Percentiles rank a stretch among this genome's conserved stretches.
Evolutionary conservation across 768 basidiomycete species (phyloP).

Genomic region (Tylopilus felleus): DNA sequence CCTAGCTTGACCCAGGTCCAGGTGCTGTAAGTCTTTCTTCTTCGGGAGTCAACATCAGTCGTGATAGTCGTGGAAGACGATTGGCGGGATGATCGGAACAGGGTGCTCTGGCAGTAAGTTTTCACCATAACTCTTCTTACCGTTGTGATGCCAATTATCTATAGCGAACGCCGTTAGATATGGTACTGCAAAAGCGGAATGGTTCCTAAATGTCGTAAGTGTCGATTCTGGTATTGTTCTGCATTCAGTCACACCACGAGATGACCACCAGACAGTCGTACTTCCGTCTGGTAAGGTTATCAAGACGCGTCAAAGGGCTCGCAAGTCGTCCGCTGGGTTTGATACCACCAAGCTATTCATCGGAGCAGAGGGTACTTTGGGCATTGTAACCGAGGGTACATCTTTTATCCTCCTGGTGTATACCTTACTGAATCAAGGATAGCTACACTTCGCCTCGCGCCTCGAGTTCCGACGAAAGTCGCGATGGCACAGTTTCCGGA

Average conservation of each 20-base stretch:
- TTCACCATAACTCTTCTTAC: not conserved
- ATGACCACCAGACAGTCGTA: conserved; percentile 62
- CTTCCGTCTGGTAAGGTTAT: conserved; percentile 83
- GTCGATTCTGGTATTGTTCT: not conserved
- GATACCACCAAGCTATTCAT: conserved; percentile 87
- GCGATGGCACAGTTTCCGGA: conserved; percentile 85
- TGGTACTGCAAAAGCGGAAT: conserved; percentile 84
- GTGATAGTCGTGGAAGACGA: conserved; percentile 46
- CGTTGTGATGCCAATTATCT: not conserved
- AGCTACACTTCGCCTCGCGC: conserved; percentile 83
- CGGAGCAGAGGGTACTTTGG: conserved; percentile 86
- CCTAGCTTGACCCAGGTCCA: conserved; percentile 67
- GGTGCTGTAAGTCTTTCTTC: conserved; percentile 49
- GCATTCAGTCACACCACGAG: not conserved
- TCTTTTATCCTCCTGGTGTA: not conserved
- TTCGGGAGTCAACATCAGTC: not conserved
- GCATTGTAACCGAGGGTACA: conserved; percentile 82
- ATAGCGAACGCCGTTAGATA: conserved; percentile 80
- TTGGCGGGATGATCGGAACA: conserved; percentile 87
- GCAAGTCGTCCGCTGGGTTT: conserved; percentile 86
- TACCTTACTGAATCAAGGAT: not conserved
- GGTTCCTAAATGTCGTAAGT: conserved; percentile 78
- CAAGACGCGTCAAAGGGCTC: conserved; percentile 73
- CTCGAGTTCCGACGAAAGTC: conserved; percentile 77
- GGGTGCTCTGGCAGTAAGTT: conserved; percentile 80